A percentile compares a stretch with the other conserved stretches of the same genome.
Conservation (phyloP, 805 yeast species). For the Dipodascus albidus region DNA sequence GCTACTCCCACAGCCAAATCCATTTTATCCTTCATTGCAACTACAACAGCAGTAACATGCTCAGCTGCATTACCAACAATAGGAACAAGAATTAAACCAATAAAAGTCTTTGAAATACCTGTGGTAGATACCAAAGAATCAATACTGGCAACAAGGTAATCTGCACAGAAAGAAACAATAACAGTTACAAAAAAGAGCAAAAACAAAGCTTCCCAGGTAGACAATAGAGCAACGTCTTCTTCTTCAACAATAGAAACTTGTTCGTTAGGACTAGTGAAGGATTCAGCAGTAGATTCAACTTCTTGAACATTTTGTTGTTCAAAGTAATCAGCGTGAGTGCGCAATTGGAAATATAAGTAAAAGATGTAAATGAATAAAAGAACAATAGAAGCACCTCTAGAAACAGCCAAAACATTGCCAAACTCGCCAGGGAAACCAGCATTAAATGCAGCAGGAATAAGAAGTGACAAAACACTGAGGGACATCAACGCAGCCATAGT, state of each 20-base stretch:
- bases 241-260: constrained; percentile 11
- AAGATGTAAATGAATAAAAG: constrained; percentile 65
- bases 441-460: constrained; percentile 94
- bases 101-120: constrained; percentile 87
- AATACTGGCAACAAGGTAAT: constrained; percentile 84
- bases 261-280: not conserved
- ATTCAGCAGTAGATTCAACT: constrained; percentile 20
- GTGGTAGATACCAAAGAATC: constrained; percentile 76
- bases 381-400: constrained; percentile 78
- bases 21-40: constrained; percentile 94
- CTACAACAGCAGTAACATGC: constrained; percentile 92
- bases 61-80: constrained; percentile 99
- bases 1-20: constrained; percentile 96
- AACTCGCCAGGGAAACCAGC: constrained; percentile 50
- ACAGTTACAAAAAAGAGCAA: constrained; percentile 55
- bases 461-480: constrained; percentile 74
- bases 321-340: constrained; percentile 70
- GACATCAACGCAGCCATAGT: constrained; percentile 94
- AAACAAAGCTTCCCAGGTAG: constrained; percentile 41
- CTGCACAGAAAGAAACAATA: constrained; percentile 83
- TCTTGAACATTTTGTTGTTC: constrained; percentile 38
- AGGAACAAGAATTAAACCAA: constrained; percentile 87
- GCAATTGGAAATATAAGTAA: constrained; percentile 78
- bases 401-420: constrained; percentile 49
- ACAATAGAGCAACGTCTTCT: constrained; percentile 32